Evolutionary conservation across 2,329 filamentous ascomycete genomes (phyloP).

Genomic region (Aspergillus brunneoviolaceus): DNA sequence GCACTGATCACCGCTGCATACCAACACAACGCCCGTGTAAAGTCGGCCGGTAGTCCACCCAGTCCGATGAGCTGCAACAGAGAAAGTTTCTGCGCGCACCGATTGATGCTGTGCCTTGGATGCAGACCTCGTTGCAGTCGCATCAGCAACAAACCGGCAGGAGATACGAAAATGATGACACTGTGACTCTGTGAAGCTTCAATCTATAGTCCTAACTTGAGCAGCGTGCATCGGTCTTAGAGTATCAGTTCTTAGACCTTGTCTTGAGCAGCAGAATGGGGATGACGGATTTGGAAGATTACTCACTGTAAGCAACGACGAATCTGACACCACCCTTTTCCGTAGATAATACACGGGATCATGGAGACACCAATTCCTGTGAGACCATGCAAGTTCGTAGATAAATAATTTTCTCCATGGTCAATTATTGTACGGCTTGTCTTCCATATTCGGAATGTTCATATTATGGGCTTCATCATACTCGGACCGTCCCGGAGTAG

Average conservation of each 20-base stretch:
- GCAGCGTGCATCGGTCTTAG: neutral
- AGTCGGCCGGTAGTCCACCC: neutral
- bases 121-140: neutral
- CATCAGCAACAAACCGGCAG: neutral
- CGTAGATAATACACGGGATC: neutral
- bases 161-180: neutral
- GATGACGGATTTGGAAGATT: neutral
- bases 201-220: neutral
- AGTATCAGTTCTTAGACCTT: neutral
- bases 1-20: neutral
- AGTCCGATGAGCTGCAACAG: neutral
- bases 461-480: neutral
- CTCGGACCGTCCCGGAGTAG: constrained; percentile 5
- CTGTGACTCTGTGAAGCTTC: neutral
- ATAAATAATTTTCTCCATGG: neutral
- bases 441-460: neutral
- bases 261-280: neutral
- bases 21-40: neutral
- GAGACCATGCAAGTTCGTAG: neutral
- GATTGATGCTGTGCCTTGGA: neutral
- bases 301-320: neutral
- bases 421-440: constrained; percentile 3
- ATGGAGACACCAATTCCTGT: neutral
- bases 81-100: neutral
- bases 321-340: neutral